Base-by-base conservation (phyloP, 768 basidiomycete species). In the Kwoniella dendrophila region DNA sequence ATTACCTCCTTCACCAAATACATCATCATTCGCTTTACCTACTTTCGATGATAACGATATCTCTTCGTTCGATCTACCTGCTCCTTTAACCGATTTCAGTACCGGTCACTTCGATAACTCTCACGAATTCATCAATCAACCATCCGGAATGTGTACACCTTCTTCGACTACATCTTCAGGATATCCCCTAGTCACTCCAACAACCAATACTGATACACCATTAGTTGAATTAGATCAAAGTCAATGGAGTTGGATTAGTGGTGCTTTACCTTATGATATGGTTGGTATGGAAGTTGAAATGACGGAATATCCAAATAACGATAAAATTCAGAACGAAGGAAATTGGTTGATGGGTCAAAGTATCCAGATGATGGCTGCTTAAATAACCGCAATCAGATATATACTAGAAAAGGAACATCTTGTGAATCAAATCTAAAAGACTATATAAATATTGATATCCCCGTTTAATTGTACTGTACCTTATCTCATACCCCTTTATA, bases 281-380 rank as follows among this genome's bases (percentile, higher is more conserved):
- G 44, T 33, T 18, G 44, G 43, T 16, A 56, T 56, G 55, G 55
- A 56, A 47, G 43, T 56, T 12, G 55, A 56, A 12, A 45, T 56
- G 29, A 45, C 34, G 30, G 55, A 56, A 14, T 32, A 12, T 26
- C 34, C 34, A 32, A 44, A 22, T 18, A 24, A 24, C 20, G 20
- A 14, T 4, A 44, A 44, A 24, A 24, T 44, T 4, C 4, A 44
- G n/a, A 24, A 24, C n/a, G 43, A 44, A 20, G 6, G 3, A 11
- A 24, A 20, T 1, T 18, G 43, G 43, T 7, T 40, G 38, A 40
- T 40, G 38, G 38, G 12, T 40, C 7, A 14, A 12, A 40, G 10
- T 10, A 12, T 14, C 14, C 30, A 32, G 30, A 32, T 51, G 32
- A 34, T 51, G n/a, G 33, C 49, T 51, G 29, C 18, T 3, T 51